Evolutionary conservation across 345 rosid species (phyloP), one percentile per base, ranked within the genome.

Genomic region (Rhodamnia rubescens): DNA sequence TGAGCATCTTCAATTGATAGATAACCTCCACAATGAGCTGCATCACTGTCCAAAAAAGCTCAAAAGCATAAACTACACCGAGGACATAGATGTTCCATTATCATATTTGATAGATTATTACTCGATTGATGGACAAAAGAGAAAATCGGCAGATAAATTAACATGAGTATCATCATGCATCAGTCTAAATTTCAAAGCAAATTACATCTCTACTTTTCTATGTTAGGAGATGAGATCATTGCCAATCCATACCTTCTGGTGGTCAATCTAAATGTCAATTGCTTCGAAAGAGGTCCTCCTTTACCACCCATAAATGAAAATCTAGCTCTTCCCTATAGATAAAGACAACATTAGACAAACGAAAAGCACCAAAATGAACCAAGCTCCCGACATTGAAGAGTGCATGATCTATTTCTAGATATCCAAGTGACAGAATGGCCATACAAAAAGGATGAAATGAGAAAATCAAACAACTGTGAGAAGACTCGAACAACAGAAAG

Each of bases 281-380:
- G 96, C 93, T 92, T 95, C 99, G 98, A 97, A 85, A 97, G 98
- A 81, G 96, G 88, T 92, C 98, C 99, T 32, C 98, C 98, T 93
- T 92, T 95, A 81, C 96, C 95, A 54, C 99, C 99, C 98, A 97
- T 94, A 89, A 95, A 94, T 5, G 99, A 97, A 88, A 95, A 96
- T 75, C 96, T 93, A 15, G 98, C 98, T 90, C 98, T 93, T 87
- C 89, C 91, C 98, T 97, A 92, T 51, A 89, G 21, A 59, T 82
- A 42, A 36, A 82, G 20, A 47, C 29, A 18, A 86, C 20, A 69
- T 42, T 44, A 57, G 15, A 22, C n/a, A 13, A 26, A 83, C 27
- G 14, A 27, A 56, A 10, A 5, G 56, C 59, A 32, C 36, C 64
- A 40, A 18, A 64, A 64, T 64, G 1, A 64, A 32, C 78, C 78